Evolutionary conservation across 2,329 filamentous ascomycete genomes (phyloP), one percentile per base, ranked within the genome.

Genomic region (Aspergillus pseudoglaucus): DNA sequence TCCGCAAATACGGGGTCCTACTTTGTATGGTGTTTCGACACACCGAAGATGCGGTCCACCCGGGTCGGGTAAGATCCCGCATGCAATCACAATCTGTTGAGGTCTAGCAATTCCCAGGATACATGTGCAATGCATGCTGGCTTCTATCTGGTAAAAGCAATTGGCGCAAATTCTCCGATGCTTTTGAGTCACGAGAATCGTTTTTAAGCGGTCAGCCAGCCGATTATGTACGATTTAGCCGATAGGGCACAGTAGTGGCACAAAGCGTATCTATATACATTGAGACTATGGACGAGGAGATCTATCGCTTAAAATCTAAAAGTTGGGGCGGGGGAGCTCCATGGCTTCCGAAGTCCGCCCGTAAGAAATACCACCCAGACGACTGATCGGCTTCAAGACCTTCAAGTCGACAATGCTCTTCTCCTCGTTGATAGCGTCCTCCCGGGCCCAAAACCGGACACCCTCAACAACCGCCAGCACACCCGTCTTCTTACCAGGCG

Each of bases 341-440:
- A 88, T 71, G 0, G 73, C 84, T 53, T 90, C 82, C 0, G 79
- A 83, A 0, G 79, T 73, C 39, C 90, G 78, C 0, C 78, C 85
- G 64, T 95, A 97, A 0, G 85, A 85, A 58, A 96, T 94, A 1
- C 91, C 91, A 22, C 91, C 91, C 20, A 96, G 61, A 33, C 91
- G 80, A 54, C 81, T 82, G 14, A 95, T 77, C 0, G 91, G 89
- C 52, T 81, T 81, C 47, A 96, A 70, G 7, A 94, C 76, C 71
- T 84, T 78, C 9, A 88, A 81, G 66, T 94, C 87, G 48, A 97
- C 75, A 38, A 88, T 59, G 55, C 82, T 88, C 61, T 75, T 79
- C 7, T 89, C 84, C 62, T 87, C 81, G 58, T 95, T 88, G 51
- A 95, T 73, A 2, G 90, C 90, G 70, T 96, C 91, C 64, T 94